phyloP scores from a whole-genome alignment of 2,329 filamentous ascomycete genomes.

The Akanthomyces uredinophilus region DNA sequence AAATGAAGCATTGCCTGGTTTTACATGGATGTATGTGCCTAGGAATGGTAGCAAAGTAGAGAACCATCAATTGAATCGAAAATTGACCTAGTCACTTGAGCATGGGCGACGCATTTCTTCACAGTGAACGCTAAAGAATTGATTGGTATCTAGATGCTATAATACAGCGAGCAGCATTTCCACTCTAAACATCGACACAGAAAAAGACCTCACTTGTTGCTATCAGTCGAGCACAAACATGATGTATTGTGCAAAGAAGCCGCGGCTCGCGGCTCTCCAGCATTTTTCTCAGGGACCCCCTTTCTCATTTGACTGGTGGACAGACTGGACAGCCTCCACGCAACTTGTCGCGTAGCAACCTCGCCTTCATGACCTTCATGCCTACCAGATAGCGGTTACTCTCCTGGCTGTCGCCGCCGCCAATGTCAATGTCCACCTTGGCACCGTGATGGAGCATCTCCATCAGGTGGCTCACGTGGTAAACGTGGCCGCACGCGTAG shows the following conservation, averaged over 20 bases:
- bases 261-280: not conserved
- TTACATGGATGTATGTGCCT: not conserved
- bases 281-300: too few relatives aligned
- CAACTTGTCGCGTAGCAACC: slow-evolving; percentile 68
- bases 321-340: slow-evolving; percentile 61
- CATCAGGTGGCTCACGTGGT: slow-evolving; percentile 69
- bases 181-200: not conserved
- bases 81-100: not conserved
- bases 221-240: not conserved
- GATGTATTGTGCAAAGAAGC: not conserved
- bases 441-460: slow-evolving; percentile 43
- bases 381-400: slow-evolving; percentile 62
- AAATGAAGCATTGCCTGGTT: not conserved
- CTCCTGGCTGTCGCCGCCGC: slow-evolving; percentile 36
- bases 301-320: slow-evolving; percentile 18
- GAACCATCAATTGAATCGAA: slow-evolving; percentile 13
- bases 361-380: slow-evolving; percentile 81
- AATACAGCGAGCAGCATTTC: slow-evolving; percentile 3
- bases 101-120: not conserved
- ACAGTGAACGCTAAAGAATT: slow-evolving; percentile 1
- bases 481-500: slow-evolving; percentile 78
- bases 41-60: slow-evolving; percentile 14
- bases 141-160: slow-evolving; percentile 17
- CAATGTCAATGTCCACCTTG: slow-evolving; percentile 43
- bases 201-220: not conserved